These are phyloP conservation scores for Kurtzmaniella natalensis DNA, from an alignment of 1,139 yeast genomes.

Conservation along the genomic window DNA sequence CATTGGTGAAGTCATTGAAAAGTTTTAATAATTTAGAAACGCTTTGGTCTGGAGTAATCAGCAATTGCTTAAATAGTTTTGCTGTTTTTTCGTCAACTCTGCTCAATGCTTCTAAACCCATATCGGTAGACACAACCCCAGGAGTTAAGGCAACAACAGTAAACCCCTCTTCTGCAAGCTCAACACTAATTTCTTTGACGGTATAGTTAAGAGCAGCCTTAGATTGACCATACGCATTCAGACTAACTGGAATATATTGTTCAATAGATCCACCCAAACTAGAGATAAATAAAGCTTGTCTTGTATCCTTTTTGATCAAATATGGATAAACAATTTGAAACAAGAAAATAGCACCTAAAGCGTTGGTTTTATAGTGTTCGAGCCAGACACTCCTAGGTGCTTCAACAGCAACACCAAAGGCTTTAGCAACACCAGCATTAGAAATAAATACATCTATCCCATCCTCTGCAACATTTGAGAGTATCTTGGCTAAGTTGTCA, in stretches of 20 bases:
- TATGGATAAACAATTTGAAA: conserved; percentile 13
- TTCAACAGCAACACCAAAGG: conserved; percentile 4
- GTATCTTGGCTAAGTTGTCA: conserved; percentile 4
- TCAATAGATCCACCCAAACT: conserved; percentile 19
- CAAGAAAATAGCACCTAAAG: conserved; percentile 26
- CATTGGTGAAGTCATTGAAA: conserved; percentile 4
- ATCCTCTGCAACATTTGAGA: conserved; percentile 3
- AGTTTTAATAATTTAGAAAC: conserved; percentile 8
- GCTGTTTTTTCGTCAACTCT: background rate
- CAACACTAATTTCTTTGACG: conserved; percentile 3
- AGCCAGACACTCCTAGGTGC: conserved; percentile 12
- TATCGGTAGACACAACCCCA: conserved; percentile 26
- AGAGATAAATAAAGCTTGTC: conserved; percentile 23
- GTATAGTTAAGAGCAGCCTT: conserved; percentile 21
- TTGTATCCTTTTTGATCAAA: conserved; percentile 12
- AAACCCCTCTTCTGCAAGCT: conserved; percentile 16
- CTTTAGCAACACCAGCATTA: conserved; percentile 14
- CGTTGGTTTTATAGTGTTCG: conserved; percentile 20
- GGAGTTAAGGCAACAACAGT: conserved; percentile 25
- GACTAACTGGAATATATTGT: conserved; percentile 7
- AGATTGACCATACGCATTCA: conserved; percentile 12
- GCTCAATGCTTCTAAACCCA: conserved; percentile 3
- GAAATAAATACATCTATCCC: conserved; percentile 16
- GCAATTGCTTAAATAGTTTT: background rate
- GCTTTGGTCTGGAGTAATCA: conserved; percentile 10